phyloP scores from a whole-genome alignment of 768 basidiomycete genomes.

The Leccinellum luteum region DNA sequence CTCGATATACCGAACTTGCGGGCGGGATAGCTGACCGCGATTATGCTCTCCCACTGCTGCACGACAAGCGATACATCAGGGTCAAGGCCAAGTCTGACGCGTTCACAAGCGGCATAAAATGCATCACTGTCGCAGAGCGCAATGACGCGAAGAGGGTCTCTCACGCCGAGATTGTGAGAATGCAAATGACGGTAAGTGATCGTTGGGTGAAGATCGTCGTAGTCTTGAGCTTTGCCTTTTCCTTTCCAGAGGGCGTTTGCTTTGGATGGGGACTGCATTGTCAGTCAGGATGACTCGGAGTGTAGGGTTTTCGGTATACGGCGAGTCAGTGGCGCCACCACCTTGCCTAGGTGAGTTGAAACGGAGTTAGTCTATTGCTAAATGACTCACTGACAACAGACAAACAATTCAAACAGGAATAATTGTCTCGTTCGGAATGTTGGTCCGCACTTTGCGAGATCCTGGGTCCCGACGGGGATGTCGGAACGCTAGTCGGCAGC shows the following conservation, averaged over 20 bases:
- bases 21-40: slow-evolving; percentile 96
- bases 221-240: slow-evolving; percentile 50
- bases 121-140: slow-evolving; percentile 91
- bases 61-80: slow-evolving; percentile 72
- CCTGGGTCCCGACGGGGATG: too few relatives aligned
- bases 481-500: neutral
- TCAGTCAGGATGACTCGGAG: neutral
- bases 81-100: slow-evolving; percentile 68
- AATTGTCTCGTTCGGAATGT: neutral
- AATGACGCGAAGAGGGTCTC: slow-evolving; percentile 78
- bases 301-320: too few relatives aligned
- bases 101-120: slow-evolving; percentile 84
- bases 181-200: slow-evolving; percentile 82
- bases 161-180: slow-evolving; percentile 62
- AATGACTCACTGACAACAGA: too few relatives aligned
- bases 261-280: slow-evolving; percentile 23
- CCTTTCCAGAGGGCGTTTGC: slow-evolving; percentile 46
- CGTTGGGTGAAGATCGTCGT: slow-evolving; percentile 57
- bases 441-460: neutral
- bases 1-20: slow-evolving; percentile 91
- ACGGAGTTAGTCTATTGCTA: too few relatives aligned
- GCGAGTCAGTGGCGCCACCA: too few relatives aligned
- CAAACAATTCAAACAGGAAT: neutral
- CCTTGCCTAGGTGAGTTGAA: too few relatives aligned
- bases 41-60: slow-evolving; percentile 83